Conservation (phyloP, 1,139 yeast species). For the Kurtzmaniella natalensis region DNA sequence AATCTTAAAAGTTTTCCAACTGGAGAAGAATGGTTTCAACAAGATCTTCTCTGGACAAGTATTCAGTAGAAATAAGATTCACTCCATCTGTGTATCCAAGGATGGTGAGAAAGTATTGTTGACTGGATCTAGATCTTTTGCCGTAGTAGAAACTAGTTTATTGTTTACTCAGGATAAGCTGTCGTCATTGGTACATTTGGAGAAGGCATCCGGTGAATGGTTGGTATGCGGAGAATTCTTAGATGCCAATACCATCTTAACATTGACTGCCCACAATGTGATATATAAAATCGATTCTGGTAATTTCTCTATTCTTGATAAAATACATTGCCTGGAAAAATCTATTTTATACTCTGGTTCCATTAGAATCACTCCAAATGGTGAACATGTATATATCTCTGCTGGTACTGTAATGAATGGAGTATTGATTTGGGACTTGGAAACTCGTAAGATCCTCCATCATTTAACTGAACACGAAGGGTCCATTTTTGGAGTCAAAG, state of each 20-base stretch:
- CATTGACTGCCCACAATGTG: slow-evolving; percentile 80
- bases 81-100: slow-evolving; percentile 51
- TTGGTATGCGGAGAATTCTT: slow-evolving; percentile 55
- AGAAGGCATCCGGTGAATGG: slow-evolving; percentile 71
- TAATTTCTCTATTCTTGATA: slow-evolving; percentile 25
- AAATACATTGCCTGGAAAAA: slow-evolving; percentile 59
- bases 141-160: slow-evolving; percentile 35
- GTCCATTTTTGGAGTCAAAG: slow-evolving; percentile 76
- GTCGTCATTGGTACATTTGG: slow-evolving; percentile 22
- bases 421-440: slow-evolving; percentile 69
- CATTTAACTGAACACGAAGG: slow-evolving; percentile 78
- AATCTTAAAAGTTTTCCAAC: slow-evolving; percentile 48
- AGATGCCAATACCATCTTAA: slow-evolving; percentile 32
- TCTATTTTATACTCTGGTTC: slow-evolving; percentile 87
- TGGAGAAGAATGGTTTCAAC: slow-evolving; percentile 33
- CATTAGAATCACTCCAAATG: slow-evolving; percentile 43
- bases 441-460: slow-evolving; percentile 42
- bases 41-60: slow-evolving; percentile 41
- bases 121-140: slow-evolving; percentile 74
- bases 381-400: slow-evolving; percentile 52
- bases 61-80: slow-evolving; percentile 72
- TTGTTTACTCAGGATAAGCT: no score
- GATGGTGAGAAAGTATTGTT: slow-evolving; percentile 34
- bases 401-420: slow-evolving; percentile 96
- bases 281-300: slow-evolving; percentile 46